Percentiles rank a stretch among this genome's conserved stretches.
phyloP scores from a whole-genome alignment of 83 land plant species.

The Picea abies region DNA sequence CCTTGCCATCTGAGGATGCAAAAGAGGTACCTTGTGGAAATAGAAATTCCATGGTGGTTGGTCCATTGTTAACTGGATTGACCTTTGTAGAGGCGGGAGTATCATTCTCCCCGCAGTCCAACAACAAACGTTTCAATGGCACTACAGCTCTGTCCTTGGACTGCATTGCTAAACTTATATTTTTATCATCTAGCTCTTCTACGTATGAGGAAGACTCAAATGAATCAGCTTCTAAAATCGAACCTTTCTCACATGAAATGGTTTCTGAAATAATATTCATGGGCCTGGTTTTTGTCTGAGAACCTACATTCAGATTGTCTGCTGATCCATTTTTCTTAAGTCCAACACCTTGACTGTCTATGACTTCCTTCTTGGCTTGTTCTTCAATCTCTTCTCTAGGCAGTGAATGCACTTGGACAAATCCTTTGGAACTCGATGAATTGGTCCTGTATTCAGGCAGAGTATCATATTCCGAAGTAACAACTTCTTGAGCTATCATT shows the following conservation, averaged over 20 bases:
- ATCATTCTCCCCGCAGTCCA: neutral
- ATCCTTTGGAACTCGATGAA: neutral
- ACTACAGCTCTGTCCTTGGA: neutral
- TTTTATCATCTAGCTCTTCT: neutral
- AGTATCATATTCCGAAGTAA: neutral
- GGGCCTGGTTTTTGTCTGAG: neutral
- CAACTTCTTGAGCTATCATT: constrained; percentile 13
- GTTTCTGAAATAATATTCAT: neutral
- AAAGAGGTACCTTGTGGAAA: neutral
- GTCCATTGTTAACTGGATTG: neutral
- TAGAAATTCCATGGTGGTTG: neutral
- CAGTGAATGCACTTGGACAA: neutral
- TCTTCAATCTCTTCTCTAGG: neutral
- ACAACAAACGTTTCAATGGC: neutral
- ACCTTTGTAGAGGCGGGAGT: neutral
- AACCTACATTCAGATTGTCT: neutral
- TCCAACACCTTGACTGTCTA: neutral
- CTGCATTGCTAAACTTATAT: neutral
- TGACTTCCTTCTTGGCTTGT: neutral
- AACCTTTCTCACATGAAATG: constrained; percentile 2
- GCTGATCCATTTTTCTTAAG: neutral
- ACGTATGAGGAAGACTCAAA: neutral
- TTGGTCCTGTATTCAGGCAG: neutral
- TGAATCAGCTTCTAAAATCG: neutral
- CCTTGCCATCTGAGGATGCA: too few relatives aligned